Base-by-base conservation (phyloP, 495 filamentous ascomycete genomes). In the Cetradonia linearis region DNA sequence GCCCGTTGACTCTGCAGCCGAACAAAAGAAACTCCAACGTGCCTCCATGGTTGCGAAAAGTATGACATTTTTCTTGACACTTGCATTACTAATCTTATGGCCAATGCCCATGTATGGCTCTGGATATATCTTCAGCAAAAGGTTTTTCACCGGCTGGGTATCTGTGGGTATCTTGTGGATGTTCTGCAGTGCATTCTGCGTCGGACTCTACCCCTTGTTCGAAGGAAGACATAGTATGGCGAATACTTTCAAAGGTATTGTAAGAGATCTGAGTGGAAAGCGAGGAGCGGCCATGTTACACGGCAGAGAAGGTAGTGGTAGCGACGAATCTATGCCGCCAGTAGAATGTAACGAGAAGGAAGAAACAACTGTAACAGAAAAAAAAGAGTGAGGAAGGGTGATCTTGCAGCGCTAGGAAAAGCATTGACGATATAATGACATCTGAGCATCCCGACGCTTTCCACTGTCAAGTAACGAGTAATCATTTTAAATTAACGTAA, bases 91-190 rank as follows among this genome's bases (percentile, higher is more conserved):
- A 3, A 77, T 97, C 25, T 79, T 96, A 52, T 97, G 92, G 92
- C 92, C 92, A 10, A 93, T 96, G 78, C 92, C 92, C 1, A 83
- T 97, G 83, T 97, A 94, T 68, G 92, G 89, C 9, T 77, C 78
- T 8, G 82, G 81, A 25, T 97, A 97, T 68, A 80, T 96, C 40
- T 96, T 96, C 75, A 87, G 82, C 70, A 91, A 89, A 75, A 78
- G 80, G 31, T 96, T 96, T 77, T 96, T 95, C 74, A 91, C 89
- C 2, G 91, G 91, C 37, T 96, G 91, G 91, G 83, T 95, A 20
- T 75, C 80, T 16, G 86, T 96, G 3, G 91, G 89, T 1, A 87
- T 96, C 52, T 70, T 91, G 31, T 96, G 91, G 91, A 78, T 96
- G 64, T 94, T 95, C 69, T 82, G 77, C 67, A 87, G 83, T 0